Base-by-base conservation (phyloP, 2,329 filamentous ascomycete genomes). In the Aureobasidium namibiae region DNA sequence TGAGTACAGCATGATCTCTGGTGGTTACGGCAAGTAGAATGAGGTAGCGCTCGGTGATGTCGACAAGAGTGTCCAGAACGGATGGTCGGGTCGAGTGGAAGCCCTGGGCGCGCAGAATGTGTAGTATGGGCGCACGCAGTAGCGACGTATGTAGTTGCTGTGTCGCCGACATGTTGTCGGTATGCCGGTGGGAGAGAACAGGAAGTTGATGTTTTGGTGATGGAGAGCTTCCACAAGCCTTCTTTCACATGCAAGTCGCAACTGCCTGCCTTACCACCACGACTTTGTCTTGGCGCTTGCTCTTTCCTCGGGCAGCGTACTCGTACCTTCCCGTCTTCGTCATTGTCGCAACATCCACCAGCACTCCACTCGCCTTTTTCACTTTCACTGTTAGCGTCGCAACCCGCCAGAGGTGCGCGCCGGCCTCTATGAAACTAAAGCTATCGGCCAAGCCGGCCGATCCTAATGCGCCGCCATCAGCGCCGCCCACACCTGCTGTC, bases 41-140 rank as follows among this genome's bases (percentile, higher is more conserved):
- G 60, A 97, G 77, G 73, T 96, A 95, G 64, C 89, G 85, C 44
- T 87, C 88, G 0, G 90, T 86, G 8, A 97, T 80, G 73, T 96
- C 91, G 14, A 90, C 89, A n/a, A 96, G 73, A 10, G 89, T 86
- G 74, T 97, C 92, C 60, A 96, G 79, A 7, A 95, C 91, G 3
- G 87, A 87, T 1, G 90, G 86, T 58, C 85, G 85, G 53, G 90
- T 89, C 42, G 87, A 81, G 71, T 95, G 89, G 76, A 95, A 97
- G 70, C 92, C 92, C 24, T 90, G 87, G 31, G 92, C 90, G 69
- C 92, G 90, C 54, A 97, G 84, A 67, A 95, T 92, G 74, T 96
- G 91, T 60, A 97, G 84, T 62, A 96, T 84, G 49, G 87, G 86
- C 1, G 92, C 92, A 42, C 91, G 90, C 60, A 97, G 81, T 63